phyloP scores from a whole-genome alignment of 345 rosid species.

The Populus deltoides region DNA sequence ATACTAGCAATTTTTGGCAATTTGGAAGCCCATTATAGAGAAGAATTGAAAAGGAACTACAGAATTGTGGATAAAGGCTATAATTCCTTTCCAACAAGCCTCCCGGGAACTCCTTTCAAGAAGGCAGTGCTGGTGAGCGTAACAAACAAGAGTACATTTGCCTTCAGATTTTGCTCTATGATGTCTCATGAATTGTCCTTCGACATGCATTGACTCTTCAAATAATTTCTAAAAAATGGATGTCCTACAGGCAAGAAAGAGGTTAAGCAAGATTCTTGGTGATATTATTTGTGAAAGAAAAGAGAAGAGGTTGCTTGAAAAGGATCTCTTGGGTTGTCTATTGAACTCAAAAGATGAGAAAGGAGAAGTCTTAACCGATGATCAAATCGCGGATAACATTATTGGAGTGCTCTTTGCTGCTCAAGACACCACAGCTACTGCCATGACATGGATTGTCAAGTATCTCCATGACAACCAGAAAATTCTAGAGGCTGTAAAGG shows the following conservation, averaged over 20 bases:
- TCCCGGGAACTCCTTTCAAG: slow-evolving; percentile 72
- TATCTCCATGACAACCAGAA: slow-evolving; percentile 67
- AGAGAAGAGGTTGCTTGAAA: slow-evolving; percentile 42
- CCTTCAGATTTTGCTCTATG: not conserved
- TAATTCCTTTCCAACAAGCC: slow-evolving; percentile 71
- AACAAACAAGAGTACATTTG: not conserved
- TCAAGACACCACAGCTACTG: slow-evolving; percentile 73
- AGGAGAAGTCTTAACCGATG: slow-evolving; percentile 35
- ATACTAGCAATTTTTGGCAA: slow-evolving; percentile 65
- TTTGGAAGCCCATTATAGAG: slow-evolving; percentile 52
- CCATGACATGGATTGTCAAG: slow-evolving; percentile 77
- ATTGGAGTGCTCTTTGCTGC: slow-evolving; percentile 74
- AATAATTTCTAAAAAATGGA: not conserved
- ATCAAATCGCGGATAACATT: slow-evolving; percentile 61
- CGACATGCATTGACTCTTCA: not conserved
- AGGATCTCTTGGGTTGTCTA: slow-evolving; percentile 47
- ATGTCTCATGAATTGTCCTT: not conserved
- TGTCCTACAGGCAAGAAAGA: slow-evolving; percentile 51
- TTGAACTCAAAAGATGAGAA: slow-evolving; percentile 48
- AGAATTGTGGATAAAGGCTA: slow-evolving; percentile 70
- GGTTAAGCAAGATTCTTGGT: slow-evolving; percentile 44
- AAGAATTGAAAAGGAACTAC: slow-evolving; percentile 70
- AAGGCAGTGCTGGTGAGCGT: slow-evolving; percentile 54
- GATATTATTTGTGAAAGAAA: slow-evolving; percentile 50
- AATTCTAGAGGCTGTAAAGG: slow-evolving; percentile 73